Conservation (phyloP, 768 basidiomycete genomes). For the Leccinum uliginosum region DNA sequence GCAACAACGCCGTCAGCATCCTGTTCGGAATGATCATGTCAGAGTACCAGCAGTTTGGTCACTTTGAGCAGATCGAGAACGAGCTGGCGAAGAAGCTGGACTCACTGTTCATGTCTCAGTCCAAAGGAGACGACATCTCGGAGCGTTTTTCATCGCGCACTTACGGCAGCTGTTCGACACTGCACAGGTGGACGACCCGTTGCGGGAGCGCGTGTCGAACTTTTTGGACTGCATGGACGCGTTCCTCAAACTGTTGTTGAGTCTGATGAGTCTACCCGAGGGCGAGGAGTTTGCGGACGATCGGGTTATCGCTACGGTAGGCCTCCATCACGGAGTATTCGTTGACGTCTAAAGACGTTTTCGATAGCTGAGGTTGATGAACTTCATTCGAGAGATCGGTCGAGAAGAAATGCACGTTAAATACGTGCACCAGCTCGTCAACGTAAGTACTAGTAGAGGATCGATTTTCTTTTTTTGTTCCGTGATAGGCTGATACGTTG, state of each 20-base stretch:
- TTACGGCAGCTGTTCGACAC: conserved; percentile 87
- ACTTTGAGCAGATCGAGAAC: conserved; percentile 87
- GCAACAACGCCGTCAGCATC: conserved; percentile 87
- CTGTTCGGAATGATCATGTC: conserved; percentile 95
- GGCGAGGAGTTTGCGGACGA: conserved; percentile 95
- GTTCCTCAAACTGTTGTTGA: conserved; percentile 88
- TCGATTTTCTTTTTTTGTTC: background rate
- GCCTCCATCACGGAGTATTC: conserved; percentile 9
- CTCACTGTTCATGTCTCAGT: conserved; percentile 88
- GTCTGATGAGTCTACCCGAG: conserved; percentile 83
- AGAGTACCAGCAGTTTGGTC: conserved; percentile 78
- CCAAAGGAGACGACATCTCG: conserved; percentile 86
- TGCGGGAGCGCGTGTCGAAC: conserved; percentile 69
- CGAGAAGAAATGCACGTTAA: conserved; percentile 93
- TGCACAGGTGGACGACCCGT: conserved; percentile 71
- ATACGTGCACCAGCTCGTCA: conserved; percentile 93
- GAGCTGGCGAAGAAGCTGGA: conserved; percentile 91
- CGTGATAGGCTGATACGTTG: conserved; percentile 12
- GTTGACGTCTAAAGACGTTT: conserved; percentile 7
- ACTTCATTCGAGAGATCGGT: conserved; percentile 89
- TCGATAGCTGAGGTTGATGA: conserved; percentile 77
- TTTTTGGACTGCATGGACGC: conserved; percentile 90
- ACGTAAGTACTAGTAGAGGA: conserved; percentile 53
- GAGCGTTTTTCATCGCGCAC: conserved; percentile 90
- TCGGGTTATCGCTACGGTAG: conserved; percentile 84